These are phyloP conservation scores for Xylaria hypoxylon DNA, from an alignment of 2,329 filamentous ascomycete species.

Conservation along the genomic window DNA sequence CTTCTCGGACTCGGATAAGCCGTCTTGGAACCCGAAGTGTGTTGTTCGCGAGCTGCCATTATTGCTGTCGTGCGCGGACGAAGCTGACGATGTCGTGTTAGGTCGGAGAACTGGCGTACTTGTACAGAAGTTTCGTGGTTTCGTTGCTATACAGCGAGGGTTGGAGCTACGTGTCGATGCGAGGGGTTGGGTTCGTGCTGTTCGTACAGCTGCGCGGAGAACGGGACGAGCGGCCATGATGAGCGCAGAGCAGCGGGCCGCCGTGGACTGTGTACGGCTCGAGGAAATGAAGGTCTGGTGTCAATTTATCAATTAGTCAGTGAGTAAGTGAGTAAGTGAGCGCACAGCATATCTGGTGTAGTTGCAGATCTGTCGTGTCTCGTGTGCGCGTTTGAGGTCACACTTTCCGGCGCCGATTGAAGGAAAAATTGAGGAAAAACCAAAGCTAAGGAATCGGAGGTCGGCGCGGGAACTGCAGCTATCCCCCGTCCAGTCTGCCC, in stretches of 20 bases:
- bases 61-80: slow-evolving; percentile 21
- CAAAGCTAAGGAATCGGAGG: slow-evolving; percentile 33
- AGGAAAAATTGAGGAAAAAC: slow-evolving; percentile 31
- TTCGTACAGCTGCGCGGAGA: slow-evolving; percentile 44
- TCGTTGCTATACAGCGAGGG: slow-evolving; percentile 20
- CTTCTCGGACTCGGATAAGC: slow-evolving; percentile 84
- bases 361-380: slow-evolving; percentile 3
- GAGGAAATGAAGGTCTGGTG: not conserved
- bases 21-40: slow-evolving; percentile 88
- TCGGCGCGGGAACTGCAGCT: slow-evolving; percentile 27
- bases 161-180: slow-evolving; percentile 26
- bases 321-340: not conserved
- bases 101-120: slow-evolving; percentile 40
- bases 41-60: slow-evolving; percentile 66
- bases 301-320: not conserved
- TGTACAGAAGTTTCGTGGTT: slow-evolving; percentile 43
- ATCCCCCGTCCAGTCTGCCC: slow-evolving; percentile 19
- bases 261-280: not conserved
- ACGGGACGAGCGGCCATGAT: slow-evolving; percentile 48
- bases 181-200: slow-evolving; percentile 34
- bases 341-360: not conserved
- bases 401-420: slow-evolving; percentile 23
- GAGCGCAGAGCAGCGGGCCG: slow-evolving; percentile 10
- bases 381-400: not conserved
- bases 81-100: slow-evolving; percentile 38